Base-by-base conservation (phyloP, 371 early-diverging fungal species). In the Mortierella sp. region DNA sequence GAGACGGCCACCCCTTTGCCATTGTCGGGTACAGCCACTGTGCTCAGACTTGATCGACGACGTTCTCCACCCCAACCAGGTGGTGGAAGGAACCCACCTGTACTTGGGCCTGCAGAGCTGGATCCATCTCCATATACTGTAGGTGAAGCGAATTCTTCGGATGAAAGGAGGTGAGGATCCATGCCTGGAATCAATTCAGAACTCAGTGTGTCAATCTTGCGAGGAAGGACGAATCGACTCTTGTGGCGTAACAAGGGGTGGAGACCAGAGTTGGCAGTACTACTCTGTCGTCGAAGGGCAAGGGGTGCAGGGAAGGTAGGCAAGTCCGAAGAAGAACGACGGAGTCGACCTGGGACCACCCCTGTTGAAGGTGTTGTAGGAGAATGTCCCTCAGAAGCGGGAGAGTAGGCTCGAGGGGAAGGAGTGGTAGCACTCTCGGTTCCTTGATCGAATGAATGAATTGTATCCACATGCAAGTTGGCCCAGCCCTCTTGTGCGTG, bases 401-500 rank as follows among this genome's bases (percentile, higher is more conserved):
- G 16, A 6, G 50, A 50, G 50, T 5, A 15, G 16, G 26, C 26
- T 53, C 15, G n/a, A 2, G 26, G 53, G 5, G 37, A 37, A 37
- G 37, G 37, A 3, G 37, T 37, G 5, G 37, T 37, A 9, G 37
- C 37, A 9, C 37, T 37, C 9, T 37, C 37, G 9, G 37, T 37
- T 37, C 37, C 5, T 14, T 50, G 57, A 30, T 57, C 57, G 15
- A 57, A 23, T 15, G 67, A 23, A 23, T 56, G 63, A 18, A 71
- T 56, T 19, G 56, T 58, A 44, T 70, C 73, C 19, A 63, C 29
- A 28, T 69, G 43, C 53, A 72, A 28, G 23, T 64, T 62, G 2
- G 57, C 55, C 73, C 73, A 73, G 12, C 73, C 73, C 51, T 72
- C 73, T 21, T 66, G 63, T 7, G 79, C 69, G 69, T 72, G 72